phyloP scores from a whole-genome alignment of 352 stramenopile species.

The Paralagenidium karlingii region DNA sequence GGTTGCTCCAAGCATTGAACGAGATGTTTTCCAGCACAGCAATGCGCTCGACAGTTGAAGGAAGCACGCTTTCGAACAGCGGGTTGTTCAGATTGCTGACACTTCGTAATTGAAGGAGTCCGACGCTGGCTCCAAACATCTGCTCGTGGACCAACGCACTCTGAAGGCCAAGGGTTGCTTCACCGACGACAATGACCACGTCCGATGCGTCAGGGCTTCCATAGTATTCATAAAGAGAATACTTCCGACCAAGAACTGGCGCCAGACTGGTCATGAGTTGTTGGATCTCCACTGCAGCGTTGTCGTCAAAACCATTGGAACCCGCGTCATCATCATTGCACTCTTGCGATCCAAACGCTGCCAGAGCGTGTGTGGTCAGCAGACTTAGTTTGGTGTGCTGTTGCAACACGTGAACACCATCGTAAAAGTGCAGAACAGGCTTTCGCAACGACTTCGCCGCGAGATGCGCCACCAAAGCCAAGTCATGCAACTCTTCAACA shows the following conservation, averaged over 20 bases:
- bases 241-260: slow-evolving; percentile 60
- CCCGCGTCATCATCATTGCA: too few species aligned
- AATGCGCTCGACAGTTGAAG: slow-evolving; percentile 32
- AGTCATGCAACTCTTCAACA: slow-evolving; percentile 64
- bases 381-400: slow-evolving; percentile 47
- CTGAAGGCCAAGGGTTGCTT: slow-evolving; percentile 35
- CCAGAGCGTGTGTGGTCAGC: slow-evolving; percentile 32
- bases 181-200: slow-evolving; percentile 59
- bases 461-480: slow-evolving; percentile 65
- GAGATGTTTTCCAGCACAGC: slow-evolving; percentile 67
- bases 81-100: slow-evolving; percentile 60
- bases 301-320: too few species aligned
- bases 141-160: slow-evolving; percentile 60
- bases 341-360: slow-evolving; percentile 23
- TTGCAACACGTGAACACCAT: slow-evolving; percentile 47
- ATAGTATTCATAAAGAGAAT: slow-evolving; percentile 74
- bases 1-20: slow-evolving; percentile 41
- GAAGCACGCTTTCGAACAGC: slow-evolving; percentile 55
- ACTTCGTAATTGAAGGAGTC: slow-evolving; percentile 58
- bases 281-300: slow-evolving; percentile 29
- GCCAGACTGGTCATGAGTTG: slow-evolving; percentile 62
- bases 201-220: slow-evolving; percentile 45
- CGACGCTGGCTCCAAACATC: slow-evolving; percentile 61
- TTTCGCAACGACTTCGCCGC: slow-evolving; percentile 40
- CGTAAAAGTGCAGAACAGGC: slow-evolving; percentile 72